A percentile compares a stretch with the other conserved stretches of the same genome.
These are phyloP conservation scores for Vigna mungo DNA, from an alignment of 306 rosid species.

Conservation along the genomic window DNA sequence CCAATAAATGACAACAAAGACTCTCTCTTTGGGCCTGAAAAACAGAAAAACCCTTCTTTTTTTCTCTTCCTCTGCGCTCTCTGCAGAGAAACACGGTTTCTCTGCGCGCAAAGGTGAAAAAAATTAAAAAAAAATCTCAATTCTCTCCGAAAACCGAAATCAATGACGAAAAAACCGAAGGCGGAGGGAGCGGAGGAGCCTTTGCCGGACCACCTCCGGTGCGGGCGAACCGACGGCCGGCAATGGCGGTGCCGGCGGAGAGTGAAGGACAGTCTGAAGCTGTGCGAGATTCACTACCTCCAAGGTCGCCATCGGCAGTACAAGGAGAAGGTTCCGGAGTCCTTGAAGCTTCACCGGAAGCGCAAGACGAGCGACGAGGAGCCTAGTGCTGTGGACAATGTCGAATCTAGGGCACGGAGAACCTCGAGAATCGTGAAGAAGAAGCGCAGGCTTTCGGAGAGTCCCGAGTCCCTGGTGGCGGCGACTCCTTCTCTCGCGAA, in stretches of 20 bases:
- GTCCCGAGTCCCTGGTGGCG: conserved; percentile 51
- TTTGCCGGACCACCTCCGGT: conserved; percentile 81
- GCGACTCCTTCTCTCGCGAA: conserved; percentile 35
- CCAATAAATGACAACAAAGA: conserved; percentile 34
- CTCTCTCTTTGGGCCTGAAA: conserved; percentile 39
- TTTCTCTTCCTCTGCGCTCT: conserved; percentile 7
- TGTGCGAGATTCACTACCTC: conserved; percentile 93
- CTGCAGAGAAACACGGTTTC: conserved; percentile 16
- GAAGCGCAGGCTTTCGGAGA: conserved; percentile 57
- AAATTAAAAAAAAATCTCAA: conserved; percentile 35
- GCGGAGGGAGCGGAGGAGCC: conserved; percentile 50
- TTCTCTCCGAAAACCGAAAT: conserved; percentile 10
- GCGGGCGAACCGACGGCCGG: conserved; percentile 89
- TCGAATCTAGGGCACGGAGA: conserved; percentile 68
- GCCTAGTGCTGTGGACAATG: conserved; percentile 38
- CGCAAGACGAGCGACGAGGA: conserved; percentile 33
- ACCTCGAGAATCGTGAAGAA: conserved; percentile 58
- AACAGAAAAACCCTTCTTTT: conserved; percentile 39
- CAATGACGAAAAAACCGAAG: conserved; percentile 15
- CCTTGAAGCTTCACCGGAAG: conserved; percentile 79
- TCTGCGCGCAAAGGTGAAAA: conserved; percentile 3
- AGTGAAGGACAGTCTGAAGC: conserved; percentile 83
- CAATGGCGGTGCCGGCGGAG: conserved; percentile 95
- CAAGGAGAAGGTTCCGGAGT: conserved; percentile 91
- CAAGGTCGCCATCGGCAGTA: conserved; percentile 94